Base-by-base conservation (phyloP, 768 basidiomycete genomes). In the Psilocybe tampanensis region DNA sequence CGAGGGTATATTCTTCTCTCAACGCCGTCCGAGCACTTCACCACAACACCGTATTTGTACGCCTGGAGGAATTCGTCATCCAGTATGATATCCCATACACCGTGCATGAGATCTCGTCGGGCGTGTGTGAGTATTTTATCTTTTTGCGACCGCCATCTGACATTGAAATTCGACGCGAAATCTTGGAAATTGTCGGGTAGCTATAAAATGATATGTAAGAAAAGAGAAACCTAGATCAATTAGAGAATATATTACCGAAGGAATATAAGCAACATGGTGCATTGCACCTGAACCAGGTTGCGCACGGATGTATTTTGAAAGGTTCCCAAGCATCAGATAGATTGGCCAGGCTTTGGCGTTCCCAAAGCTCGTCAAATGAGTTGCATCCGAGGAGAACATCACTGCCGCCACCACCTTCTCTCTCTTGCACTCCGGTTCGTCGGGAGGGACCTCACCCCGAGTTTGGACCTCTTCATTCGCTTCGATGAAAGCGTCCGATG, bases 261-360 rank as follows among this genome's bases (percentile, higher is more conserved):
- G 77, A 36, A 82, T 70, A 60, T 79, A 80, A 2, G 74, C 77
- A 3, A 78, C 17, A 52, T 77, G 76, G 54, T 81, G 74, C 7
- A 65, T 66, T 2, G 73, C 64, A 22, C 64, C 60, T 0, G 64
- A 63, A 3, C 50, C 56, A 0, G 76, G 76, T 24, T 68, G 65
- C 1, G 54, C 54, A 0, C 72, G 64, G 0, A 52, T 60, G 56
- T 78, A 80, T 58, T 82, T 81, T 0, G 78, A 79, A 17, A 65
- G 60, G 47, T 74, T 74, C 1, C 75, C 76, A 32, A 76, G 66
- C 34, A 65, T 72, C 8, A 76, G 36, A 47, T 80, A 81, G 0
- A 75, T 52, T 0, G 78, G 80, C 79, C 76, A 80, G 1, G 74
- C 58, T 12, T 59, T 55, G 0, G 72, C 70, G 15, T 57, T 70